A percentile compares a stretch with the other conserved stretches of the same genome.
Conservation (phyloP, 1,284 basidiomycete species). For the Meira miltonrushii region DNA sequence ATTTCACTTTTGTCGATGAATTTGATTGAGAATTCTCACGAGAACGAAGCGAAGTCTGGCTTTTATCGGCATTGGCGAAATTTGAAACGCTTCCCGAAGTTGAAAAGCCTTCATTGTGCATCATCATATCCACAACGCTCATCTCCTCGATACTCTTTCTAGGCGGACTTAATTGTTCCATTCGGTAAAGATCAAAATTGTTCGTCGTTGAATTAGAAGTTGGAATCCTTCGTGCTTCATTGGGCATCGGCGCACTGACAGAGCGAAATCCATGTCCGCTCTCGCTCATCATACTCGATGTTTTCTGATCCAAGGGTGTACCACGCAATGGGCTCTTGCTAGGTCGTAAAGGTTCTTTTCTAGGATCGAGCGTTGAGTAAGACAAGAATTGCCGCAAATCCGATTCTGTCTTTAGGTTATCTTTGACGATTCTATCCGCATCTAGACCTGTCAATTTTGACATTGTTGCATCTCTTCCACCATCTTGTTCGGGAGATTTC, state of each 20-base stretch:
- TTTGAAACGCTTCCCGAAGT: neutral
- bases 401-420: too few relatives aligned
- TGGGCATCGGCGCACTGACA: neutral
- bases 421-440: neutral
- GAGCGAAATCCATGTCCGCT: neutral
- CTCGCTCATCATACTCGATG: too few relatives aligned
- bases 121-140: neutral
- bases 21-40: neutral
- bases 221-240: neutral
- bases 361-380: too few relatives aligned
- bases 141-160: neutral
- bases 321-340: conserved; percentile 7
- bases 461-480: neutral
- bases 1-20: neutral
- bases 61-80: neutral
- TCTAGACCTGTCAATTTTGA: neutral
- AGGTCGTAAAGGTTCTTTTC: conserved; percentile 3
- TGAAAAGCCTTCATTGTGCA: neutral
- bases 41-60: neutral
- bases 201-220: neutral
- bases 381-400: too few relatives aligned
- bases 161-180: neutral
- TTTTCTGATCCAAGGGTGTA: neutral
- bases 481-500: neutral
- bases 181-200: neutral